Evolutionary conservation across 2,329 filamentous ascomycete species (phyloP).

Genomic region (Eutypa lata): DNA sequence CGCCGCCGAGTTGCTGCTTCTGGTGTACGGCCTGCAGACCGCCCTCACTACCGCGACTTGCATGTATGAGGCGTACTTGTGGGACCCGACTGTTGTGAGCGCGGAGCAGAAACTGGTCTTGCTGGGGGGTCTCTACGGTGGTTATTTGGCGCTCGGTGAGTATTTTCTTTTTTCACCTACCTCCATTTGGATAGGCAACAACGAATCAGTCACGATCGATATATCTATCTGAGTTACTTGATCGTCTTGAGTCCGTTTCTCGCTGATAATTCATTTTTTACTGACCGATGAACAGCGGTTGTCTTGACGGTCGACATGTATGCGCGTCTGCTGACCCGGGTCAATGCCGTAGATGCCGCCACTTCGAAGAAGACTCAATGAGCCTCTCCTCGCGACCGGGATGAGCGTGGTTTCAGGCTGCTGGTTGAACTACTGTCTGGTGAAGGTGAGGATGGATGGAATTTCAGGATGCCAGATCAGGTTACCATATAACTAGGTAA

Average conservation of each 20-base stretch:
- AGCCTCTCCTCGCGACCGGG: background rate
- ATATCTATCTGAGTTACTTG: background rate
- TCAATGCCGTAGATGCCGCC: slow-evolving; percentile 27
- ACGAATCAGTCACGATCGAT: background rate
- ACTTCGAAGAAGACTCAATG: slow-evolving; percentile 42
- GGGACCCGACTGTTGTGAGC: slow-evolving; percentile 45
- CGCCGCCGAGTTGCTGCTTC: slow-evolving; percentile 44
- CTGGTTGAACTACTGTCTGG: too few species aligned
- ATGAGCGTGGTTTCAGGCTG: too few species aligned
- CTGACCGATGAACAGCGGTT: slow-evolving; percentile 45
- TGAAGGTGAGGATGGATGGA: too few species aligned
- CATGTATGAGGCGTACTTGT: slow-evolving; percentile 46
- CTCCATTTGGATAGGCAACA: background rate
- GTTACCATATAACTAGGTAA: too few species aligned
- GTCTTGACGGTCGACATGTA: slow-evolving; percentile 55
- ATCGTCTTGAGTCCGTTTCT: too few species aligned
- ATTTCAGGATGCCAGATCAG: too few species aligned
- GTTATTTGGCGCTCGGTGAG: slow-evolving; percentile 53
- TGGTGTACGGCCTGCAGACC: slow-evolving; percentile 51
- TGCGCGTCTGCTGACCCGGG: slow-evolving; percentile 43
- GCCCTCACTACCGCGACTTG: slow-evolving; percentile 50
- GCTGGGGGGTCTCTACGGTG: slow-evolving; percentile 47
- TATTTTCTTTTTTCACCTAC: background rate
- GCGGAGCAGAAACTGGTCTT: slow-evolving; percentile 43
- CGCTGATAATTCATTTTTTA: too few species aligned